A percentile compares a stretch with the other conserved stretches of the same genome.
Conservation (phyloP, 2,329 filamentous ascomycete genomes). For the Talaromyces sp. region DNA sequence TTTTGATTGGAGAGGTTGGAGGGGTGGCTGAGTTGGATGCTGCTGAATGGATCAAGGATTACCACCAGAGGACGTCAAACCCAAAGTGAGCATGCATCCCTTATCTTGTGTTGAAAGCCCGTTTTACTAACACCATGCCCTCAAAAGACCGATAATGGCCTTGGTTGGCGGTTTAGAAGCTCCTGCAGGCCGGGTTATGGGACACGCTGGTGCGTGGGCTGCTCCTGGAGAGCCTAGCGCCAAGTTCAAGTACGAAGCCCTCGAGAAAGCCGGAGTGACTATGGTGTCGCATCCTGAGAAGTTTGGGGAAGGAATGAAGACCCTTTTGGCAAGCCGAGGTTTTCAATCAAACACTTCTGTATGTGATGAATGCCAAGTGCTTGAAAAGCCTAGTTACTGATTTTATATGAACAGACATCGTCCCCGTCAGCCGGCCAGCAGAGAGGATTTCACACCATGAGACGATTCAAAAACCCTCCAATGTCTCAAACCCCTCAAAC, state of each 20-base stretch:
- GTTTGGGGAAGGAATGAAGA: conserved; percentile 65
- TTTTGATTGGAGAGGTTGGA: conserved; percentile 68
- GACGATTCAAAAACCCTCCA: conserved; percentile 19
- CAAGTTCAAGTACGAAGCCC: conserved; percentile 59
- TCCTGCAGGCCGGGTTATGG: conserved; percentile 65
- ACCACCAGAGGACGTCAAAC: conserved; percentile 50
- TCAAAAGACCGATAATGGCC: conserved; percentile 62
- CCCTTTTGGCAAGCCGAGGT: conserved; percentile 46
- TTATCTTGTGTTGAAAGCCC: background rate
- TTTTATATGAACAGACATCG: conserved; percentile 15
- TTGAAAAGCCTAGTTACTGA: conserved; percentile 4
- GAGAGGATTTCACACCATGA: conserved; percentile 49
- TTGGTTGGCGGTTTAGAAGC: conserved; percentile 64
- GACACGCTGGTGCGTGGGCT: conserved; percentile 71
- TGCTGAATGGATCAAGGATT: conserved; percentile 67
- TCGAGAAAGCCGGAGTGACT: conserved; percentile 62
- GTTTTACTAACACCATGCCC: background rate
- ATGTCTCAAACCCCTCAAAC: background rate
- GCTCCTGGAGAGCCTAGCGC: conserved; percentile 62
- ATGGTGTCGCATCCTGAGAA: conserved; percentile 73
- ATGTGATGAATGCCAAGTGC: background rate
- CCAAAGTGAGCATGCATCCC: conserved; percentile 53
- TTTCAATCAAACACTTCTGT: conserved; percentile 22
- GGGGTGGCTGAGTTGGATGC: conserved; percentile 66
- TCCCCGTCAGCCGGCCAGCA: conserved; percentile 32